Evolutionary conservation across 208 protist species (phyloP), one percentile per base, ranked within the genome.

Genomic region (Leishmania braziliensis): DNA sequence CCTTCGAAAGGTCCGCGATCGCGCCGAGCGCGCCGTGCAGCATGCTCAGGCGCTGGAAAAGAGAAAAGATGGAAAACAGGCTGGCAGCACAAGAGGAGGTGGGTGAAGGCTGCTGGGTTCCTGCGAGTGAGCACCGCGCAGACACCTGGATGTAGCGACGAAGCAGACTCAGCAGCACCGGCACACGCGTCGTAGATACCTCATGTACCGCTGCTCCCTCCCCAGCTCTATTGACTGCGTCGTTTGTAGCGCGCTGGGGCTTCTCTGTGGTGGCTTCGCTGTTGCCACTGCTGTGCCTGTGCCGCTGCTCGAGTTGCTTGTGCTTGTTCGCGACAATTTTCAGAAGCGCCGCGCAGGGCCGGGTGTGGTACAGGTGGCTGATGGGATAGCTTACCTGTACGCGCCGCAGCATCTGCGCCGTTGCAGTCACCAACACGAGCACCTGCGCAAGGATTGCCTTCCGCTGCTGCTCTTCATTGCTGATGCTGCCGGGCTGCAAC

Each of bases 21-120:
- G 70, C 66, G 12, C 46, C 46, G 10, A 85, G 71, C 18, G 80
- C 75, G 4, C 81, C 90, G 79, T 95, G 87, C 46, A 95, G 72
- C 54, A 96, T 54, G 79, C 86, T 87, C 26, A 96, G 76, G n/a
- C 89, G 86, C 75, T 96, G 93, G 72, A 93, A 94, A 50, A 90
- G 81, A 0, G 88, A 88, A 63, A 90, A 86, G 74, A 56, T 1
- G 2, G 63, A 48, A 33, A 86, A 86, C 14, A 86, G 65, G 2
- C 56, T 56, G 4, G 81, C 81, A 23, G 75, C 75, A 23, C 46
- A 53, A 4, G 50, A n/a, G 36, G 43, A 14, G n/a, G 63, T 20
- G 53, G 48, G 26, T 3, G 72, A 60, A 0, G 65, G 53, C 9
- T 53, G 33, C 3, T 62, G 23, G 43, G 5, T 36, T 26, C 56